Base-by-base conservation (phyloP, 768 basidiomycete species). In the Suillus brevipes region DNA sequence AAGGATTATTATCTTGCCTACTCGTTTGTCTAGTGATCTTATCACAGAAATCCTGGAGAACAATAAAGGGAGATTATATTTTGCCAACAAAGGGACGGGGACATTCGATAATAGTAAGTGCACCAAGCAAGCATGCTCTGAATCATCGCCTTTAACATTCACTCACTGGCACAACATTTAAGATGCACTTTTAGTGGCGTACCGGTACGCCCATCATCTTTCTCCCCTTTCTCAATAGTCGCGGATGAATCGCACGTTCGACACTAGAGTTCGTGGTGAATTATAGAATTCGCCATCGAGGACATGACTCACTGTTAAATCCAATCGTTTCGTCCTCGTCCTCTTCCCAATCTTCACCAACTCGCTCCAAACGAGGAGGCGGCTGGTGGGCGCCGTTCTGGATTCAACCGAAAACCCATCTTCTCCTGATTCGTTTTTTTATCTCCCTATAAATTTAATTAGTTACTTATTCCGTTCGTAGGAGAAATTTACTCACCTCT, bases 141-240 rank as follows among this genome's bases (percentile, higher is more conserved):
- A 47, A 13, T 23, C n/a, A 5, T 47, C n/a, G 45, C 10, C 45
- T 47, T 47, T 12, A n/a, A 47, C n/a, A n/a, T n/a, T 23, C 45
- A 47, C 45, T 12, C n/a, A 47, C n/a, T n/a, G n/a, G n/a, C n/a
- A n/a, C 2, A 23, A 12, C n/a, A 47, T 47, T 47, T 16, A 57
- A 23, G 36, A 57, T 23, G 13, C 20, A 3, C 8, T 56, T 66
- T 76, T 75, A 40, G 75, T 74, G 52, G 75, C 66, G 43, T 76
- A 77, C 61, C 76, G 74, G 64, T 77, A 76, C 42, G 38, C 53
- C 72, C 73, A 72, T 57, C 25, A 28, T 14, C 56, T 57, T 43
- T 63, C 66, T 5, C 63, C 52, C 25, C 67, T 63, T 50, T n/a
- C 10, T 7, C 5, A 23, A 12, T 6, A 23, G 45, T 47, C n/a